phyloP scores from a whole-genome alignment of 352 stramenopile species.

The Phytopythium kandeliae region DNA sequence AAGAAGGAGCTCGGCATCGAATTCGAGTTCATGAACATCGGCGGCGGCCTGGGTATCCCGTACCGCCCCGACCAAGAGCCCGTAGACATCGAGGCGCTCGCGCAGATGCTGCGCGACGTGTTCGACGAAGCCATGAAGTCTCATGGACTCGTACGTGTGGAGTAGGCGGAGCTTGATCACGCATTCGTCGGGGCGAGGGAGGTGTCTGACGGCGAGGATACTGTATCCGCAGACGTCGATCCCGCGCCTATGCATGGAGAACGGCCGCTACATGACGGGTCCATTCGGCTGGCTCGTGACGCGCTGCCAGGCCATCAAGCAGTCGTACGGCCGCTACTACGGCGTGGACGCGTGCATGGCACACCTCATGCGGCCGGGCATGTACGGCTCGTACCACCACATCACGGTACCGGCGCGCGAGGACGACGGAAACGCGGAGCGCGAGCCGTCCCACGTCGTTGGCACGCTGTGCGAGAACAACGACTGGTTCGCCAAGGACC shows the following conservation, averaged over 20 bases:
- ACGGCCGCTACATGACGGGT: slow-evolving; percentile 86
- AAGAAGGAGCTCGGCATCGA: slow-evolving; percentile 79
- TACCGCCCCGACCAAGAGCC: slow-evolving; percentile 71
- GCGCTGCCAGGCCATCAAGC: slow-evolving; percentile 83
- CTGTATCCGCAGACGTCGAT: slow-evolving; percentile 20
- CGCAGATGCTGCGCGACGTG: slow-evolving; percentile 65
- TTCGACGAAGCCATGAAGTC: slow-evolving; percentile 73
- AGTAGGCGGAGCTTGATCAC: not conserved
- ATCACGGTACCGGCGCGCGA: slow-evolving; percentile 75
- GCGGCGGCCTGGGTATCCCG: slow-evolving; percentile 82
- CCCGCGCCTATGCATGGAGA: slow-evolving; percentile 85
- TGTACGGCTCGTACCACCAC: slow-evolving; percentile 89
- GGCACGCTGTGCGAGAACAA: slow-evolving; percentile 90
- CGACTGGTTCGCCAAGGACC: slow-evolving; percentile 90
- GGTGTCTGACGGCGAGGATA: not conserved
- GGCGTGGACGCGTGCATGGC: slow-evolving; percentile 88
- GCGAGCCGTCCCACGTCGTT: slow-evolving; percentile 64
- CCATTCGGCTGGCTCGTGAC: slow-evolving; percentile 84
- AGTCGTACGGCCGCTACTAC: slow-evolving; percentile 83
- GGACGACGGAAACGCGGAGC: slow-evolving; percentile 12
- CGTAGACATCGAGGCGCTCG: slow-evolving; percentile 67
- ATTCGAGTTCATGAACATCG: slow-evolving; percentile 92
- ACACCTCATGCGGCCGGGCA: slow-evolving; percentile 87
- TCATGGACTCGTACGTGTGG: slow-evolving; percentile 34
- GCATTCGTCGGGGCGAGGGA: not conserved